phyloP scores from a whole-genome alignment of 2,329 filamentous ascomycete species.

The Bipolaris bicolor region DNA sequence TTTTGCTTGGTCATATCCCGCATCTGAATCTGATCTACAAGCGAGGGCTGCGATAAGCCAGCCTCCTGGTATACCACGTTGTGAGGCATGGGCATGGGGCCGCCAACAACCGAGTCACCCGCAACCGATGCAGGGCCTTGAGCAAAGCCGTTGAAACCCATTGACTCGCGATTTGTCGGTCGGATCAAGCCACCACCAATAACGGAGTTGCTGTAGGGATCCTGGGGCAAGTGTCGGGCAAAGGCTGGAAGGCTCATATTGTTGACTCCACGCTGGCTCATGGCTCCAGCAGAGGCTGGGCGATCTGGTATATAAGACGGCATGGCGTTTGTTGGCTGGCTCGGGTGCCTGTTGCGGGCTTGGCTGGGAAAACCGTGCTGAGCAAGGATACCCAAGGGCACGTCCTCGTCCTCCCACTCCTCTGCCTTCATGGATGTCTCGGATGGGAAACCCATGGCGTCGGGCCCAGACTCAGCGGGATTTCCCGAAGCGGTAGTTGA shows the following conservation, averaged over 20 bases:
- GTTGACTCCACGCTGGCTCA: constrained; percentile 28
- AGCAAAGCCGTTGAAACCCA: constrained; percentile 46
- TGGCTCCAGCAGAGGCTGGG: constrained; percentile 41
- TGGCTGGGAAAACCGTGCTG: constrained; percentile 47
- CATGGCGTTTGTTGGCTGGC: constrained; percentile 37
- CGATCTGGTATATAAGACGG: constrained; percentile 47
- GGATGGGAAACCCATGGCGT: constrained; percentile 43
- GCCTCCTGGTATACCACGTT: constrained; percentile 41
- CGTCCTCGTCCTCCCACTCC: constrained; percentile 48
- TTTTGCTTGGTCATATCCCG: constrained; percentile 46
- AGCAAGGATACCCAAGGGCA: constrained; percentile 47
- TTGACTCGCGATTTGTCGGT: constrained; percentile 43
- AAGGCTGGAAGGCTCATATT: constrained; percentile 41
- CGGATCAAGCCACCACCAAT: constrained; percentile 46
- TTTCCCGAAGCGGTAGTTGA: constrained; percentile 39
- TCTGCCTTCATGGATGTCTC: constrained; percentile 45
- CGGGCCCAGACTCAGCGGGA: constrained; percentile 25
- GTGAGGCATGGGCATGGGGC: constrained; percentile 23
- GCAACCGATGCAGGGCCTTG: constrained; percentile 43
- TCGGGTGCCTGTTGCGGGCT: constrained; percentile 33
- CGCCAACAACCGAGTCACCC: constrained; percentile 36
- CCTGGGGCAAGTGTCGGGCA: constrained; percentile 44
- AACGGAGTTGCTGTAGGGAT: constrained; percentile 39
- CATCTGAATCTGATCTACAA: constrained; percentile 49
- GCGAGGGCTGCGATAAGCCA: constrained; percentile 38